A percentile compares a stretch with the other conserved stretches of the same genome.
These are phyloP conservation scores for Thraustochytrium sp. DNA, from an alignment of 352 stramenopile genomes.

Conservation along the genomic window DNA sequence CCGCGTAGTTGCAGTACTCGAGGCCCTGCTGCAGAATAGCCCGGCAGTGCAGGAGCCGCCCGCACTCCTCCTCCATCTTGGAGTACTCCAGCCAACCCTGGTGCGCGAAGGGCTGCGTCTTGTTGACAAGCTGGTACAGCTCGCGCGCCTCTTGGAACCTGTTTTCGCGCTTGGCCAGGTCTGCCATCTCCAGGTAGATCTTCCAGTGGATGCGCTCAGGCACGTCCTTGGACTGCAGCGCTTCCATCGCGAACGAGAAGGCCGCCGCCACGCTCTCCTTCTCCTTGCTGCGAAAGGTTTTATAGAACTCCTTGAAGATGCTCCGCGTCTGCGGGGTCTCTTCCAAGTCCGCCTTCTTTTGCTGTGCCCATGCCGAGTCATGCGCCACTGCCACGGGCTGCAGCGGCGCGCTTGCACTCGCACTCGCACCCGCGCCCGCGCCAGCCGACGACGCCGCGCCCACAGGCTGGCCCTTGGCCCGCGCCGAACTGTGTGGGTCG, in stretches of 20 bases:
- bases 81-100: conserved; percentile 78
- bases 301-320: conserved; percentile 64
- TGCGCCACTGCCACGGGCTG: neutral
- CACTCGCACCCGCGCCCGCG: too few species aligned
- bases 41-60: conserved; percentile 59
- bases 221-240: conserved; percentile 41
- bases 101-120: conserved; percentile 34
- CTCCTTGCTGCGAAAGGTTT: conserved; percentile 57
- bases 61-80: conserved; percentile 78
- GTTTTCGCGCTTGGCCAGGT: conserved; percentile 69
- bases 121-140: conserved; percentile 54
- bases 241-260: conserved; percentile 54
- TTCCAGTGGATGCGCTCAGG: conserved; percentile 61
- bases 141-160: conserved; percentile 59
- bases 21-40: conserved; percentile 67
- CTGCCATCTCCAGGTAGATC: conserved; percentile 69
- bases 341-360: conserved; percentile 44
- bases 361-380: neutral
- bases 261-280: conserved; percentile 55
- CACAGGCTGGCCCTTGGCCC: neutral
- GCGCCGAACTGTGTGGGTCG: neutral
- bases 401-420: neutral
- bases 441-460: neutral
- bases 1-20: conserved; percentile 62
- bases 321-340: conserved; percentile 57